These are phyloP conservation scores for Solanum bukasovii DNA, from an alignment of 257 asterid genomes.

Conservation along the genomic window DNA sequence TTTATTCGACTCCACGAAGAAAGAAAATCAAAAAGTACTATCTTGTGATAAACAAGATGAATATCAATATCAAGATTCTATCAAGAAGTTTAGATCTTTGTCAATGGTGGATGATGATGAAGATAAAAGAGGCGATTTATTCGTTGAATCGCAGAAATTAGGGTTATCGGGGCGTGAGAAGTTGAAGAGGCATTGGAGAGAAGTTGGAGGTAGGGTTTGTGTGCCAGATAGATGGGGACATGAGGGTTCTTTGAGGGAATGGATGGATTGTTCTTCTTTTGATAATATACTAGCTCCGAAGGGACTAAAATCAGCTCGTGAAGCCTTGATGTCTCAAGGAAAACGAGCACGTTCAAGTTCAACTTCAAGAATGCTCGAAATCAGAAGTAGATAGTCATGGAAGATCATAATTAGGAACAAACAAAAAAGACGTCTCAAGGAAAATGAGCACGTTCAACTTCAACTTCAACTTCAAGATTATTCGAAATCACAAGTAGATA, in stretches of 20 bases:
- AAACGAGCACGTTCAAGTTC: not conserved
- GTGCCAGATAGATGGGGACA: not conserved
- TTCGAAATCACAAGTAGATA: not conserved
- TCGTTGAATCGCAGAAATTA: not conserved
- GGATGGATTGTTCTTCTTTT: constrained; percentile 6
- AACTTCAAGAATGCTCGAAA: not conserved
- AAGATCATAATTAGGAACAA: not conserved
- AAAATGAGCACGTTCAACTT: not conserved
- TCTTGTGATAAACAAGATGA: not conserved
- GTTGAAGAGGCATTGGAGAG: not conserved
- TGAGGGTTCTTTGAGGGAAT: not conserved
- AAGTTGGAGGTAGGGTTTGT: not conserved
- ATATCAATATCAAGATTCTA: not conserved
- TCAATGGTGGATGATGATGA: not conserved
- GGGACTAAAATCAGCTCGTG: not conserved
- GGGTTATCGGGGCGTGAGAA: not conserved
- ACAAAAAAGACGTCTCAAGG: not conserved
- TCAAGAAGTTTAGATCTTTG: not conserved
- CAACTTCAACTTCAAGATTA: not conserved
- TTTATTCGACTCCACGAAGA: not conserved
- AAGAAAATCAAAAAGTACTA: not conserved
- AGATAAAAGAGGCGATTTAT: no score
- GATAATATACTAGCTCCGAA: not conserved
- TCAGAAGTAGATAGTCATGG: not conserved
- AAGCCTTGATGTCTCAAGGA: not conserved